Conservation (phyloP, 306 rosid genomes). For the Amphicarpaea edgeworthii region DNA sequence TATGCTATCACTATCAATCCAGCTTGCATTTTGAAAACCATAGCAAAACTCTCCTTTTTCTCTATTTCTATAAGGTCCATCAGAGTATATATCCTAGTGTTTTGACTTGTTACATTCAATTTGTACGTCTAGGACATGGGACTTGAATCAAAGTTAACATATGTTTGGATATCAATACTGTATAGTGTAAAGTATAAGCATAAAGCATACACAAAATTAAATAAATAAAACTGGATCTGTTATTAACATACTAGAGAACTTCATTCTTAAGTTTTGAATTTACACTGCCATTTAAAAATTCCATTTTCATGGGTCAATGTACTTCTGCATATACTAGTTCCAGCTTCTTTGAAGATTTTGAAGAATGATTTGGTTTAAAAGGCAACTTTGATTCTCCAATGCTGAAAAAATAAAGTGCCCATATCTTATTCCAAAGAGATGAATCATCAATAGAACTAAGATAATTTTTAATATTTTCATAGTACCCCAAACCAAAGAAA, state of each 20-base stretch:
- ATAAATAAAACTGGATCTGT: neutral
- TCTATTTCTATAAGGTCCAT: neutral
- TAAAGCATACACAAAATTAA: neutral
- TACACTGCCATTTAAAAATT: neutral
- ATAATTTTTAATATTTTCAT: neutral
- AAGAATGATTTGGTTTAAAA: too few species aligned
- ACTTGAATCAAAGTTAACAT: neutral
- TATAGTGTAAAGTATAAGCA: neutral
- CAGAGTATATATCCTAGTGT: neutral
- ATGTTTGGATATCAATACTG: neutral
- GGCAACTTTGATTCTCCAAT: too few species aligned
- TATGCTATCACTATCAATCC: neutral
- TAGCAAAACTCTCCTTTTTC: neutral
- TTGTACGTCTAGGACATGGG: neutral
- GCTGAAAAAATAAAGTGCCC: too few species aligned
- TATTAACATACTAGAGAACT: neutral
- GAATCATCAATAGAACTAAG: neutral
- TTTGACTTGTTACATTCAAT: neutral
- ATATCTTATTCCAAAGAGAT: too few species aligned
- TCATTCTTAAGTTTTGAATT: neutral
- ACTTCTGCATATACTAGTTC: neutral
- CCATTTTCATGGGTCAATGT: neutral
- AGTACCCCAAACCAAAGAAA: neutral
- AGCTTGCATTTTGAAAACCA: neutral
- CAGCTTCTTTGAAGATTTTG: neutral